Base-by-base conservation (phyloP, 1,284 basidiomycete genomes). In the Rhodotorula sp. region DNA sequence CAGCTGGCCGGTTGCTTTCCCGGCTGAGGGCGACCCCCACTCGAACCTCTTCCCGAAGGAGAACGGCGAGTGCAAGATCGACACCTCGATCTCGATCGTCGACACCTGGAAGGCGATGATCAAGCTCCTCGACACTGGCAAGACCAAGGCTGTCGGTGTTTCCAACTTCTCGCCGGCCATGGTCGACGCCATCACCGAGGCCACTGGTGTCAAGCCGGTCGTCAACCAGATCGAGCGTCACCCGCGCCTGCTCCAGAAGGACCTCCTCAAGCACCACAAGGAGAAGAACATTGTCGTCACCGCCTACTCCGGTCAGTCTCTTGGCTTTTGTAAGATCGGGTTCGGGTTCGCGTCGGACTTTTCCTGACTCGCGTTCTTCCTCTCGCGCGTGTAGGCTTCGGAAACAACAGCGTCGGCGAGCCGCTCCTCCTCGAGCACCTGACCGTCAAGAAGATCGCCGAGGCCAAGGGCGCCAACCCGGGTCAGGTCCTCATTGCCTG, bases 91-190 rank as follows among this genome's bases (percentile, higher is more conserved):
- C 1, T 85, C 86, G 29, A 82, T 91, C 39, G 87, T 87, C 46
- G 90, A 92, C n/a, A 93, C 91, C 54, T 92, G 91, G 91, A 89
- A 87, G 79, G 89, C 89, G 5, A 85, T 93, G 86, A 85, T 91
- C 77, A 84, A 83, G 51, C 84, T 91, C n/a, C 81, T 78, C 34
- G 80, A 83, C 66, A 84, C 70, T 4, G 64, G 65, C 46, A 72
- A 76, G 68, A 70, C 71, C 65, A 74, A 64, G 67, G 48, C 58
- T 5, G 68, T 77, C 39, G 76, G 76, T 21, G 74, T 77, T 18
- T 79, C 78, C 61, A 81, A 80, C 68, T 69, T 79, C 62, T 70
- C 69, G 34, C 58, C 65, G 43, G 60, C 71, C 69, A 39, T 65
- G 48, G 58, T 71, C 47, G 77, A 78, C 61, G 70, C 72, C 34